Evolutionary conservation across 805 yeast species (phyloP).

Genomic region (Lipomyces sp.): DNA sequence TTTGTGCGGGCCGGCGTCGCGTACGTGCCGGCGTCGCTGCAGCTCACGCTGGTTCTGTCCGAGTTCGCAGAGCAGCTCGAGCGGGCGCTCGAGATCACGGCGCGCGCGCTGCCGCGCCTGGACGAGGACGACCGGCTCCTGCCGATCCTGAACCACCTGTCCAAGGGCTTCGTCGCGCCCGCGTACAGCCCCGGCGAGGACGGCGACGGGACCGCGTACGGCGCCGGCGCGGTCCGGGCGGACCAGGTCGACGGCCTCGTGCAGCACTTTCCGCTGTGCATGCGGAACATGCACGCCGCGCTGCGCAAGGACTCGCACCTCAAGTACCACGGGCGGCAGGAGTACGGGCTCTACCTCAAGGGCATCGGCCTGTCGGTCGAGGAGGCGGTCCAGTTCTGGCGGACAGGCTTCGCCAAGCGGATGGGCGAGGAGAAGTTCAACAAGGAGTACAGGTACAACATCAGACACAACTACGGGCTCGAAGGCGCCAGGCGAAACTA

Average conservation of each 20-base stretch:
- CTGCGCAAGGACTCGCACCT: constrained; percentile 64
- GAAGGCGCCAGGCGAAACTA: constrained; percentile 88
- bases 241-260: constrained; percentile 54
- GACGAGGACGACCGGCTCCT: constrained; percentile 89
- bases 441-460: constrained; percentile 84
- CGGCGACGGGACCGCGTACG: constrained; percentile 14
- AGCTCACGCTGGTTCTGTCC: constrained; percentile 61
- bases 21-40: constrained; percentile 79
- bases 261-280: constrained; percentile 80
- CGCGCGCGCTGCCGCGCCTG: constrained; percentile 73
- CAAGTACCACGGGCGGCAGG: constrained; percentile 79
- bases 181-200: constrained; percentile 43
- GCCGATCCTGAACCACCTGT: constrained; percentile 76
- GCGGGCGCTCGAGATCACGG: constrained; percentile 58
- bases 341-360: constrained; percentile 76
- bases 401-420: constrained; percentile 58
- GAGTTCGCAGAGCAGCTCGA: constrained; percentile 61
- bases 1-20: constrained; percentile 68
- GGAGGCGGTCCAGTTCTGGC: constrained; percentile 86
- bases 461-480: constrained; percentile 85
- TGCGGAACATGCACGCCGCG: constrained; percentile 61
- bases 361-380: constrained; percentile 86
- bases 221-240: constrained; percentile 55
- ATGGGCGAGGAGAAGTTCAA: constrained; percentile 71
- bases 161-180: constrained; percentile 58